A percentile compares a stretch with the other conserved stretches of the same genome.
These are phyloP conservation scores for Aspergillus mulundensis DNA, from an alignment of 495 filamentous ascomycete species.

Conservation along the genomic window DNA sequence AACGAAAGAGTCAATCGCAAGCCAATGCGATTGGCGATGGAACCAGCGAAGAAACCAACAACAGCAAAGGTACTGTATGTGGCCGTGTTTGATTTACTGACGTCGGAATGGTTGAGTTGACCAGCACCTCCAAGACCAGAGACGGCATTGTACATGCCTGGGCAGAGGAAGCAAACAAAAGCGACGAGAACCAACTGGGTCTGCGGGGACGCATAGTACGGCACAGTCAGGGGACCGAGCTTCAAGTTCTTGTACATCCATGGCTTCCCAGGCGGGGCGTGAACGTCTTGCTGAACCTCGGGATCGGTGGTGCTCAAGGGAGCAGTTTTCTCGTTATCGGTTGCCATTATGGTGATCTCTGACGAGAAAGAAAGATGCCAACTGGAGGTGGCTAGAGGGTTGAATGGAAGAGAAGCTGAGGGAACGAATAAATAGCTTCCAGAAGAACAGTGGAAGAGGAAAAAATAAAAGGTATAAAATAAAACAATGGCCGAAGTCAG, in stretches of 20 bases:
- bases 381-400: not conserved
- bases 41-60: constrained; percentile 83
- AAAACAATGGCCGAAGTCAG: constrained; percentile 1
- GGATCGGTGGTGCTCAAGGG: constrained; percentile 22
- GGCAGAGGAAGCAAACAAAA: constrained; percentile 86
- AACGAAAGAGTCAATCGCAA: constrained; percentile 68
- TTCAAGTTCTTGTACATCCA: constrained; percentile 70
- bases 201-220: constrained; percentile 74
- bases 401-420: not conserved
- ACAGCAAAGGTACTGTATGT: constrained; percentile 81
- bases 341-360: not conserved
- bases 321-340: constrained; percentile 16
- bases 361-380: not conserved
- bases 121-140: constrained; percentile 73
- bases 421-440: constrained; percentile 6
- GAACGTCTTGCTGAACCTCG: constrained; percentile 24
- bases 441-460: constrained; percentile 6
- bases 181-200: constrained; percentile 71
- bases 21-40: constrained; percentile 72
- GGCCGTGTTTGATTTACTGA: constrained; percentile 67
- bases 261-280: constrained; percentile 29
- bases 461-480: constrained; percentile 1
- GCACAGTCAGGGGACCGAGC: constrained; percentile 50
- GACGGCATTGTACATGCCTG: constrained; percentile 81
- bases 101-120: constrained; percentile 52